Conservation (phyloP, 108 stramenopile species). For the Schizochytrium sp. region DNA sequence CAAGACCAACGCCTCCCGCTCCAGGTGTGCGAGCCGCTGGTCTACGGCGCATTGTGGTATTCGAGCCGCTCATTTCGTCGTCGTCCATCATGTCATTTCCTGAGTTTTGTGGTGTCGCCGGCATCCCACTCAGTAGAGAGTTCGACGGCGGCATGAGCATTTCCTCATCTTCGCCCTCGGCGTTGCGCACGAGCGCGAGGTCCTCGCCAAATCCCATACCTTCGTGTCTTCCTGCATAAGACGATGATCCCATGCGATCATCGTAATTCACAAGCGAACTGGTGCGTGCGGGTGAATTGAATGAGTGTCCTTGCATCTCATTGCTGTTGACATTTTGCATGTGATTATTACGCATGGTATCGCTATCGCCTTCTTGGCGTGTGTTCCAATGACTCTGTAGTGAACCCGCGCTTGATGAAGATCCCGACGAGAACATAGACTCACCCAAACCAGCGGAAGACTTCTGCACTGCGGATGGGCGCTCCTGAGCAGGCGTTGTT, state of each 20-base stretch:
- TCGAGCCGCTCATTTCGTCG: background rate
- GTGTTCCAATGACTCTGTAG: background rate
- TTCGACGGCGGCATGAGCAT: conserved; percentile 53
- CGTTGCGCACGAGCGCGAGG: conserved; percentile 21
- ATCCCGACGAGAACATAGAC: background rate
- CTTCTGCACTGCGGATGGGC: background rate
- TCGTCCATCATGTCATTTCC: background rate
- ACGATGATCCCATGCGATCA: background rate
- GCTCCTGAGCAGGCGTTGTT: background rate
- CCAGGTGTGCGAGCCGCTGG: conserved; percentile 34
- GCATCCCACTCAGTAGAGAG: conserved; percentile 23
- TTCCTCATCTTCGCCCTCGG: conserved; percentile 50
- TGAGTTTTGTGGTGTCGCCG: background rate
- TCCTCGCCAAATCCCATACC: too few species aligned
- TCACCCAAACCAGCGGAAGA: background rate
- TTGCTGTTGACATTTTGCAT: too few species aligned
- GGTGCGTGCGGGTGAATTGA: background rate
- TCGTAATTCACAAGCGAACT: background rate
- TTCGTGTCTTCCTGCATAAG: background rate
- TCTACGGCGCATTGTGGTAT: conserved; percentile 10
- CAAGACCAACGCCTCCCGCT: background rate
- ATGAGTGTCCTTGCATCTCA: too few species aligned
- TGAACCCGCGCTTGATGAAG: background rate
- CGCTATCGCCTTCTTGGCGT: background rate
- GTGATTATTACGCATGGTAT: background rate